Evolutionary conservation across 2,329 filamentous ascomycete species (phyloP), one percentile per base, ranked within the genome.

Genomic region (Nemania diffusa): DNA sequence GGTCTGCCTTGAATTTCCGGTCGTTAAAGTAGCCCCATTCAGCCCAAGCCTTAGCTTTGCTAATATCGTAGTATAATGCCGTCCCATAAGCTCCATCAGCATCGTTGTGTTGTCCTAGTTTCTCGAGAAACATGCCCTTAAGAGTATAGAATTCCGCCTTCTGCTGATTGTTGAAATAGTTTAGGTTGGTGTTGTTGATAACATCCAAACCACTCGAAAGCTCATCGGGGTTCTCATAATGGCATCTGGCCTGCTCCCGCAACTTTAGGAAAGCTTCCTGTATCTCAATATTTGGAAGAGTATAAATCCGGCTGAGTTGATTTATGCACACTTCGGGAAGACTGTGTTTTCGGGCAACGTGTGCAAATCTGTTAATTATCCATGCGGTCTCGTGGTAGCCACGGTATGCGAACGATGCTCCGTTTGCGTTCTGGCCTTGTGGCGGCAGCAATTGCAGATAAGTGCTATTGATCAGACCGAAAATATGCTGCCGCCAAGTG

Each of bases 11-110:
- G 85, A 98, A 99, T 63, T 96, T 91, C 73, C 93, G 90, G 78
- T 99, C 96, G 76, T 97, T 98, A 84, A 97, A 99, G 76, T 97
- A 94, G 57, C 96, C 96, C 96, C 96, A 99, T 82, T 99, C 96
- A 17, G 96, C 95, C 96, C 96, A 99, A 2, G 96, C 96, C 81
- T 99, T 99, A 3, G 96, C 92, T 57, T 97, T 88, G 73, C 94
- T 92, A 73, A 99, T 93, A 74, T 99, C 97, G 74, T 97, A 98
- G 82, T 95, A 98, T 67, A 99, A 81, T 0, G 96, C 97, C 57
- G 94, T 97, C 57, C 96, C 96, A 77, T 97, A 99, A 0, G 97
- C 95, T 66, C 93, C 91, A 73, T 97, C 94, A 5, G 96, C 94
- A 68, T 99, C 96, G 2, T 92, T 91, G 77, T 94, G 94, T 74